These are phyloP conservation scores for Populus davidiana DNA, from an alignment of 345 rosid species.

Conservation along the genomic window DNA sequence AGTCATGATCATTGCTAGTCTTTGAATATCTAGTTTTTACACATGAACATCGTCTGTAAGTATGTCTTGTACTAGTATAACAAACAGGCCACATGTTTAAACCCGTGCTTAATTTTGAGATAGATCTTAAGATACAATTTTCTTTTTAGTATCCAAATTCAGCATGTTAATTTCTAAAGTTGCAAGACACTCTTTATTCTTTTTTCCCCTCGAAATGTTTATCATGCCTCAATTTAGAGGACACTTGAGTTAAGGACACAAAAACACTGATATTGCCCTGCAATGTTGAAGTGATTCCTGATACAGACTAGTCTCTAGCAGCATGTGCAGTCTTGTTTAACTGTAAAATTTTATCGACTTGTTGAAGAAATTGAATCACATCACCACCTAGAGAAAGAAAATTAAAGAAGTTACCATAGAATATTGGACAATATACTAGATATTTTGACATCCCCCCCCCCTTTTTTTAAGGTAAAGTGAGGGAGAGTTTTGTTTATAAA, in stretches of 20 bases:
- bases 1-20: not conserved
- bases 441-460: not conserved
- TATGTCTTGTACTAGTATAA: conserved; percentile 10
- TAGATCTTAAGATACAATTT: not conserved
- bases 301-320: not conserved
- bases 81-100: conserved; percentile 4
- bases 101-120: not conserved
- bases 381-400: not conserved
- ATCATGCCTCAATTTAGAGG: conserved; percentile 10
- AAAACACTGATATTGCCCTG: not conserved
- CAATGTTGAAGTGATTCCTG: conserved; percentile 3
- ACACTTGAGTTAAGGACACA: not conserved
- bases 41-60: conserved; percentile 1
- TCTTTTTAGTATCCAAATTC: conserved; percentile 2
- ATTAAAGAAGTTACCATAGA: not conserved
- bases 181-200: conserved; percentile 3
- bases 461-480: not conserved
- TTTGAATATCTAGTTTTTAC: not conserved
- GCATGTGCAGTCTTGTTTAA: not conserved
- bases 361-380: not conserved
- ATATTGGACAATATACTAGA: not conserved
- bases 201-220: not conserved
- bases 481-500: too few species aligned
- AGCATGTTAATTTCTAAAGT: conserved; percentile 19
- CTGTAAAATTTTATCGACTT: not conserved